A percentile compares a stretch with the other conserved stretches of the same genome.
phyloP scores from a whole-genome alignment of 1,139 yeast species.

The Geotrichum carabidarum region DNA sequence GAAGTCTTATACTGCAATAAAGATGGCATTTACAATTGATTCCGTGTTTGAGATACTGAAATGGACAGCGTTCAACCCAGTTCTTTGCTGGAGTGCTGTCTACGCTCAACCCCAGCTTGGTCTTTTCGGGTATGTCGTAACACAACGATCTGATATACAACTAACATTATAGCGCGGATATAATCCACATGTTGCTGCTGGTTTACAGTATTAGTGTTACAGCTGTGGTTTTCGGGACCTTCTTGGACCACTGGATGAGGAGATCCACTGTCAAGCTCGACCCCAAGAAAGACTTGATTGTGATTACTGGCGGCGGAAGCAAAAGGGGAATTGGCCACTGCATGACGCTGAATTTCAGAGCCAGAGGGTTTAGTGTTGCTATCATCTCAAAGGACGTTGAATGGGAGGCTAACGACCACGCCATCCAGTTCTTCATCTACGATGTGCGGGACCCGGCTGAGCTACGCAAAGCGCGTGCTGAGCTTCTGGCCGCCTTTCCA shows the following conservation, averaged over 20 bases:
- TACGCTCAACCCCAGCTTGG: not conserved
- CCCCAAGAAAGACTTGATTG: conserved; percentile 35
- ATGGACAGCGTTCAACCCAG: conserved; percentile 7
- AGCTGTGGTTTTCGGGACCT: not conserved
- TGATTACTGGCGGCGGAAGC: conserved; percentile 62
- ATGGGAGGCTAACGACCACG: conserved; percentile 34
- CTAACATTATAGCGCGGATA: not conserved
- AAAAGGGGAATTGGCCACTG: conserved; percentile 51
- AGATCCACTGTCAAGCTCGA: conserved; percentile 25
- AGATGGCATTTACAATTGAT: conserved; percentile 6
- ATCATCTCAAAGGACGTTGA: conserved; percentile 54
- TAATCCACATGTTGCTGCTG: not conserved
- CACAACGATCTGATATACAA: not conserved
- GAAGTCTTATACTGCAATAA: not conserved
- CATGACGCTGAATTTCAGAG: conserved; percentile 39
- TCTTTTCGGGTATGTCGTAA: not conserved
- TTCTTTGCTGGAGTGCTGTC: conserved; percentile 6
- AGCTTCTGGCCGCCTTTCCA: not conserved
- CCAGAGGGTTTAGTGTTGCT: conserved; percentile 39
- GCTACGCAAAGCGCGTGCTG: conserved; percentile 36
- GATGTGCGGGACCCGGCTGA: conserved; percentile 45
- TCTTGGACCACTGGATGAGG: conserved; percentile 7
- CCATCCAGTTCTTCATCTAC: conserved; percentile 42
- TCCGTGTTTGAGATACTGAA: not conserved
- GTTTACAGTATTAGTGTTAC: conserved; percentile 2